phyloP scores from a whole-genome alignment of 768 basidiomycete genomes.

The Dioszegia crocea region DNA sequence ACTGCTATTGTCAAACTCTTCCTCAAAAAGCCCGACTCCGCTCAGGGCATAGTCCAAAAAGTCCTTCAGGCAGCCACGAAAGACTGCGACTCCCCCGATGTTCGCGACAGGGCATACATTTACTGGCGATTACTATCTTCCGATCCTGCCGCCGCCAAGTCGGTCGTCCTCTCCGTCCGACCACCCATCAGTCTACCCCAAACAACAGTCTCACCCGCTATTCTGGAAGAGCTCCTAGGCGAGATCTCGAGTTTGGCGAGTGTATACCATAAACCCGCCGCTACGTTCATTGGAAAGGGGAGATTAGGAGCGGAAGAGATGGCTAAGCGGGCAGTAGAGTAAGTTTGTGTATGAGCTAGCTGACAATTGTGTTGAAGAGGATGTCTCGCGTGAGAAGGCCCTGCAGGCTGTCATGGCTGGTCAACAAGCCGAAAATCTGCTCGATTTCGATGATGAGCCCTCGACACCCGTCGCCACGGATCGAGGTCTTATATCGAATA shows the following conservation, averaged over 20 bases:
- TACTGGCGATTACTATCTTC: slow-evolving; percentile 95
- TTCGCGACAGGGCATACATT: slow-evolving; percentile 93
- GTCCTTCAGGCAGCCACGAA: slow-evolving; percentile 91
- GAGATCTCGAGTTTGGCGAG: slow-evolving; percentile 87
- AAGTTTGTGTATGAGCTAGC: slow-evolving; percentile 18
- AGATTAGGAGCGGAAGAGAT: slow-evolving; percentile 58
- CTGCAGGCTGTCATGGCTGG: slow-evolving; percentile 87
- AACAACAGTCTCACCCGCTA: slow-evolving; percentile 78
- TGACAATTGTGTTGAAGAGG: slow-evolving; percentile 63
- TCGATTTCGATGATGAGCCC: slow-evolving; percentile 78
- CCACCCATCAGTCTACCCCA: slow-evolving; percentile 91
- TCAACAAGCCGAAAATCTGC: slow-evolving; percentile 87
- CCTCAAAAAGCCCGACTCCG: slow-evolving; percentile 86
- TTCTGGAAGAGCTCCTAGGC: slow-evolving; percentile 84
- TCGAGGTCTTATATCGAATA: slow-evolving; percentile 27
- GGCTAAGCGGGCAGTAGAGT: slow-evolving; percentile 43
- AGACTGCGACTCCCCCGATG: slow-evolving; percentile 93
- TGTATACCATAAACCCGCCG: slow-evolving; percentile 94
- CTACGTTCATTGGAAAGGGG: slow-evolving; percentile 91
- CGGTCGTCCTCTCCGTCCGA: slow-evolving; percentile 82
- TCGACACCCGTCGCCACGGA: slow-evolving; percentile 52
- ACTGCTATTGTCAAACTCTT: slow-evolving; percentile 97
- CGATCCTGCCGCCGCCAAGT: slow-evolving; percentile 90
- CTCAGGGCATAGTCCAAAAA: slow-evolving; percentile 87
- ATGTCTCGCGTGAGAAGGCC: slow-evolving; percentile 70